phyloP scores from a whole-genome alignment of 345 rosid genomes.

The Cardamine chenopodiifolia region DNA sequence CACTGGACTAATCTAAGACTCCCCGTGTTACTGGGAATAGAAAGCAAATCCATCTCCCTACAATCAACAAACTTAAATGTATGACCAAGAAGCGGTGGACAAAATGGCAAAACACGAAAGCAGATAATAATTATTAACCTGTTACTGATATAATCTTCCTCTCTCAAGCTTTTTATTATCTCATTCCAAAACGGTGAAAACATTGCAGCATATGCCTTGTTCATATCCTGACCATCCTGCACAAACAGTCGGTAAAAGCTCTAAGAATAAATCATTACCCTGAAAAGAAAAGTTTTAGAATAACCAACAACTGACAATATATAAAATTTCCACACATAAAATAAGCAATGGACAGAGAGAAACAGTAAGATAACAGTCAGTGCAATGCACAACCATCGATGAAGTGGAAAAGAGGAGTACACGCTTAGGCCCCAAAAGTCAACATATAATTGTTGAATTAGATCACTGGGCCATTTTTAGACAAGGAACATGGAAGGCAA shows the following conservation, averaged over 20 bases:
- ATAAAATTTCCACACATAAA: slow-evolving; percentile 28
- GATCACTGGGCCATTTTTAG: slow-evolving; percentile 21
- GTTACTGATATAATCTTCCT: slow-evolving; percentile 92
- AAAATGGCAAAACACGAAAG: slow-evolving; percentile 20
- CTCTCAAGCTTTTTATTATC: slow-evolving; percentile 90
- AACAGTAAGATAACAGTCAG: slow-evolving; percentile 13
- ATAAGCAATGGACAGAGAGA: slow-evolving; percentile 5
- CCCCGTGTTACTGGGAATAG: slow-evolving; percentile 90
- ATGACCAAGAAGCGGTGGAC: slow-evolving; percentile 23
- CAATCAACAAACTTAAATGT: slow-evolving; percentile 6
- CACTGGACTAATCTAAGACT: slow-evolving; percentile 91
- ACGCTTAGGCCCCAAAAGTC: slow-evolving; percentile 5
- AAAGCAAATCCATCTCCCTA: slow-evolving; percentile 98
- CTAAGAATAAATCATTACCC: slow-evolving; percentile 6
- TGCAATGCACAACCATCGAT: background rate
- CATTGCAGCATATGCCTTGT: slow-evolving; percentile 77
- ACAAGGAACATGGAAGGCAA: slow-evolving; percentile 18
- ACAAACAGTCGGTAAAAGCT: slow-evolving; percentile 21
- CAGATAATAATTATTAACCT: slow-evolving; percentile 51
- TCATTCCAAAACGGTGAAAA: slow-evolving; percentile 99
- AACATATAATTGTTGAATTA: slow-evolving; percentile 1
- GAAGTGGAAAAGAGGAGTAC: slow-evolving; percentile 2
- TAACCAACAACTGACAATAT: background rate
- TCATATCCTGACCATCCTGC: slow-evolving; percentile 70
- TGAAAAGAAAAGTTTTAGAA: slow-evolving; percentile 15